Percentiles rank a stretch among this genome's conserved stretches.
Evolutionary conservation across 805 yeast species (phyloP).

Genomic region (Wickerhamiella domercqiae): DNA sequence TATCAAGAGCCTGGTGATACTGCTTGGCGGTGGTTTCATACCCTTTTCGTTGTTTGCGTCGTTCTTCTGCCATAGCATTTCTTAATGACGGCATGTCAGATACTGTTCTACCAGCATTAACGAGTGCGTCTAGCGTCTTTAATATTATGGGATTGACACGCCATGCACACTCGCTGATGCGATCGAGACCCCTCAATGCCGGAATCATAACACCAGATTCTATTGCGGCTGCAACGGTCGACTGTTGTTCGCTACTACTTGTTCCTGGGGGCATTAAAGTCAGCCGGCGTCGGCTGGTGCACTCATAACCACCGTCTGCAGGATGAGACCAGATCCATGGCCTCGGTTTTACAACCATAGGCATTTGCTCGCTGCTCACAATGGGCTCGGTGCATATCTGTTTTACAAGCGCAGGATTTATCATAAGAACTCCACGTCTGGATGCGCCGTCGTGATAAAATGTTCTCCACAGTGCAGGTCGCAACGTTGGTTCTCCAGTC

Average conservation of each 20-base stretch:
- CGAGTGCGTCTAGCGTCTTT: background rate
- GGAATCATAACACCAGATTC: slow-evolving; percentile 3
- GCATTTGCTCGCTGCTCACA: slow-evolving; percentile 48
- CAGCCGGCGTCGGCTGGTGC: background rate
- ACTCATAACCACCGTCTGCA: slow-evolving; percentile 57
- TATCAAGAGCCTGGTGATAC: slow-evolving; percentile 66
- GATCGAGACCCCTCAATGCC: slow-evolving; percentile 7
- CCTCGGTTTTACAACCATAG: slow-evolving; percentile 68
- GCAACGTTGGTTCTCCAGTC: slow-evolving; percentile 33
- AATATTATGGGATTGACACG: slow-evolving; percentile 6
- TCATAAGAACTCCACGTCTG: slow-evolving; percentile 63
- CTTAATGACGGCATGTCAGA: slow-evolving; percentile 2
- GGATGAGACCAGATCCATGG: slow-evolving; percentile 56
- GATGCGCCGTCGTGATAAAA: slow-evolving; percentile 41
- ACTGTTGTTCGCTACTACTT: slow-evolving; percentile 37
- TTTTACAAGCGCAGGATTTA: slow-evolving; percentile 63
- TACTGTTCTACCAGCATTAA: background rate
- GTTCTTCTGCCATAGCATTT: background rate
- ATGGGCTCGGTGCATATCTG: slow-evolving; percentile 53
- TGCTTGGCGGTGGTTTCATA: slow-evolving; percentile 1
- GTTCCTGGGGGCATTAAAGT: slow-evolving; percentile 22
- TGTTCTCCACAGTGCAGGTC: slow-evolving; percentile 53
- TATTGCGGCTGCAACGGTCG: slow-evolving; percentile 28
- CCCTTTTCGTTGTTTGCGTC: too few species aligned
- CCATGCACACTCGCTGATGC: slow-evolving; percentile 11